Base-by-base conservation (phyloP, 257 asterid genomes). In the Datura wrightii region DNA sequence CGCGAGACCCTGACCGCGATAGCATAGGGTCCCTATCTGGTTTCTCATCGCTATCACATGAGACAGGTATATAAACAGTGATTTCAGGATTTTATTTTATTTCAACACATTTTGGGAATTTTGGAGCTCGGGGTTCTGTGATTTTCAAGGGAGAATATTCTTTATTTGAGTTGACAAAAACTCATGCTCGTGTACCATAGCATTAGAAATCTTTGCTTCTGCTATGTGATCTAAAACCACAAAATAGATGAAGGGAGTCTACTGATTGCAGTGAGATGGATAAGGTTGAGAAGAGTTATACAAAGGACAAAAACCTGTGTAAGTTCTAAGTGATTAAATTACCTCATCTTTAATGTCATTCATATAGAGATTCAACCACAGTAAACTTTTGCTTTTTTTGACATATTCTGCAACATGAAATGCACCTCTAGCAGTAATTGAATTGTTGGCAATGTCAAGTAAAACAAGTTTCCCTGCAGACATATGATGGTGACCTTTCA, bases 341-440 rank as follows among this genome's bases (percentile, higher is more conserved):
- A 93, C 99, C 98, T 95, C 98, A 87, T 97, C 99, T 88, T 87
- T 85, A 69, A 94, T 95, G 89, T 97, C 98, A 85, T 97, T 97
- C 98, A 93, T 97, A 89, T 93, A 97, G 85, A 97, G 94, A 87
- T 85, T 97, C 84, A 97, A 89, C 97, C 96, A 93, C 88, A 90
- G 89, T 87, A 97, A 88, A 89, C 90, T 93, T 90, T 93, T 97
- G 93, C 94, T 93, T 85, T 88, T 92, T 88, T 92, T 93, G 83
- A 95, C 74, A 83, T 90, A 95, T 78, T 97, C 99, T 82, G 99
- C 98, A 62, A 96, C 97, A 85, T 92, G 93, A 87, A 86, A 91
- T 86, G 93, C 96, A 81, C 99, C 99, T 83, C 56, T 85, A 41
- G 93, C 92, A 82, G 93, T 90, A 82, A 96, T 93, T 44, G 97